Evolutionary conservation across 495 filamentous ascomycete species (phyloP).

Genomic region (Margaritispora aquatica): DNA sequence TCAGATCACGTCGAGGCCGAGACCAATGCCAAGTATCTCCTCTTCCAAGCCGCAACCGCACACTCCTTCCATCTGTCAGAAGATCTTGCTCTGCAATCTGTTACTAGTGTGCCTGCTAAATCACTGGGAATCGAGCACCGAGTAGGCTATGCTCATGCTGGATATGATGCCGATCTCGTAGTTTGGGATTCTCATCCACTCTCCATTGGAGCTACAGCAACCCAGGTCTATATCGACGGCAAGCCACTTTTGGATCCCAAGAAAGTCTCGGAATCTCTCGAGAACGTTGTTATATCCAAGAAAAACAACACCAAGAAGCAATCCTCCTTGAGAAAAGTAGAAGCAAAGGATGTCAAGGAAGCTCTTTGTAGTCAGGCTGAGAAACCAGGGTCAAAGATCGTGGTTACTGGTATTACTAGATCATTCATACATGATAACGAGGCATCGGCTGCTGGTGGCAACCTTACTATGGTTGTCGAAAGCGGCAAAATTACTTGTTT

Average conservation of each 20-base stretch:
- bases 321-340: slow-evolving; percentile 27
- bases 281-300: slow-evolving; percentile 22
- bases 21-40: slow-evolving; percentile 36
- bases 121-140: slow-evolving; percentile 51
- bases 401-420: slow-evolving; percentile 42
- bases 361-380: slow-evolving; percentile 9
- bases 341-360: slow-evolving; percentile 25
- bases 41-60: slow-evolving; percentile 53
- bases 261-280: slow-evolving; percentile 34
- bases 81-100: slow-evolving; percentile 51
- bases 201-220: slow-evolving; percentile 50
- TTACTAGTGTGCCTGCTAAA: slow-evolving; percentile 56
- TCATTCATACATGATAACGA: slow-evolving; percentile 29
- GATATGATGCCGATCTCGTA: slow-evolving; percentile 61
- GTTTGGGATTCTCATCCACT: slow-evolving; percentile 63
- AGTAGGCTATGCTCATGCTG: slow-evolving; percentile 53
- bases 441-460: neutral
- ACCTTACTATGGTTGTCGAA: slow-evolving; percentile 34
- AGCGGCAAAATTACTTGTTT: slow-evolving; percentile 48
- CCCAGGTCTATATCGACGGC: slow-evolving; percentile 62
- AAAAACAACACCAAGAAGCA: slow-evolving; percentile 13
- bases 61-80: slow-evolving; percentile 55
- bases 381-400: slow-evolving; percentile 27
- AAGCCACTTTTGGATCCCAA: slow-evolving; percentile 40
- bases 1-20: slow-evolving; percentile 35